phyloP scores from a whole-genome alignment of 257 asterid species.

The Solanum habrochaites region DNA sequence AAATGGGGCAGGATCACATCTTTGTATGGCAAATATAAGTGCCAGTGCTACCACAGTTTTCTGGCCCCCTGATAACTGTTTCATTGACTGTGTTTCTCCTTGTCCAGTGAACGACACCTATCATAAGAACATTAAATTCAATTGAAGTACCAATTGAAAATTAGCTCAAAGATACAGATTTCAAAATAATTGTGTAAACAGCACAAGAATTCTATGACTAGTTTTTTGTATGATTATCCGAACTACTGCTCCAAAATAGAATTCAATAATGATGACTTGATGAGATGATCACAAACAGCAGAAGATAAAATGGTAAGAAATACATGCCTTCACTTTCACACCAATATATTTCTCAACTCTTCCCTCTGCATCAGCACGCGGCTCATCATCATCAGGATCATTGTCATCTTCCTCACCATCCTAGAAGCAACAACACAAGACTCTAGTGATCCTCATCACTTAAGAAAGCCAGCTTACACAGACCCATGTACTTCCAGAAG shows the following conservation, averaged over 20 bases:
- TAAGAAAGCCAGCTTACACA: not conserved
- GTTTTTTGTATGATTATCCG: not conserved
- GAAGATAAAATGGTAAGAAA: not conserved
- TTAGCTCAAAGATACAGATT: not conserved
- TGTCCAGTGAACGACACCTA: slow-evolving; percentile 98
- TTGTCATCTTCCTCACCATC: slow-evolving; percentile 63
- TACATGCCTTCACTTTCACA: slow-evolving; percentile 91
- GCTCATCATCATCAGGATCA: slow-evolving; percentile 84
- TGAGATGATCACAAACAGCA: not conserved
- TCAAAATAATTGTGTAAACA: not conserved
- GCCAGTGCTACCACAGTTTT: slow-evolving; percentile 96
- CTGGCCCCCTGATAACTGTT: slow-evolving; percentile 96
- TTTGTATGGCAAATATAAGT: slow-evolving; percentile 88
- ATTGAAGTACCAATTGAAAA: not conserved
- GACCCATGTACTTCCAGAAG: not conserved
- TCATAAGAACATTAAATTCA: not conserved
- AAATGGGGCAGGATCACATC: slow-evolving; percentile 99
- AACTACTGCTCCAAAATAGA: not conserved
- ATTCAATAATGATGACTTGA: not conserved
- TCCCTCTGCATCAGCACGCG: slow-evolving; percentile 64
- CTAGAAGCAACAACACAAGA: slow-evolving; percentile 26
- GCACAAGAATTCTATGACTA: not conserved
- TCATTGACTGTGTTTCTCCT: slow-evolving; percentile 99
- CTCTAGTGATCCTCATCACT: not conserved
- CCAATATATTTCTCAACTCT: slow-evolving; percentile 94